Base-by-base conservation (phyloP, 208 protist species). In the Wallacemonas sp. region DNA sequence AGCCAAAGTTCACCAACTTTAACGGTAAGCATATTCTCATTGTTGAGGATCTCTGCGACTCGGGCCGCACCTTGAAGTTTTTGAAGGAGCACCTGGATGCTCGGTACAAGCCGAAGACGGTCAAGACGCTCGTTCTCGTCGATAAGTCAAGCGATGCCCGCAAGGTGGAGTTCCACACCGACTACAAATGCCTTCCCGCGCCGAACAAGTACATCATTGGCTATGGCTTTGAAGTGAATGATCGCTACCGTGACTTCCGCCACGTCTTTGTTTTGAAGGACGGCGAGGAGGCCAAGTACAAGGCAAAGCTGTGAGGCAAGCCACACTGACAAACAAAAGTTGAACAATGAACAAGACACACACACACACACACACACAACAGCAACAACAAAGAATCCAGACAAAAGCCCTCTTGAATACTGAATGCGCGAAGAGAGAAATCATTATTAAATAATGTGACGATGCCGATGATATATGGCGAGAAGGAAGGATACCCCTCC, bases 171-270 rank as follows among this genome's bases (percentile, higher is more conserved):
- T 79, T 89, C 34, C 44, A 54, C 55, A 38, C 62, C 17, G 85
- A 96, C 39, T 93, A 86, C 58, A 60, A 47, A n/a, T 91, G 88
- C 56, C 38, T 96, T 26, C 49, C 30, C 0, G 85, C 71, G 17
- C 87, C 90, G 1, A 84, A 96, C 46, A 44, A 81, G 60, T 97
- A 92, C 66, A 90, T 97, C 28, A 72, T 97, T 51, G 94, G 94
- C 49, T 97, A 97, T 67, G 94, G 94, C 19, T 92, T 97, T 62
- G 94, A 97, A 70, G 91, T 94, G 44, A 93, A 94, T 62, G 91
- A 96, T 44, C 74, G 84, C 9, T 96, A 94, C 51, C 71, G 94
- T 30, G 72, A 81, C 55, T 71, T 94, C 26, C 79, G 88, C 6
- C 84, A 96, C 72, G 80, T 96, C 27, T 90, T 95, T 46, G 73